Evolutionary conservation across 805 yeast species (phyloP).

Genomic region (Monosporozyma servazzii): DNA sequence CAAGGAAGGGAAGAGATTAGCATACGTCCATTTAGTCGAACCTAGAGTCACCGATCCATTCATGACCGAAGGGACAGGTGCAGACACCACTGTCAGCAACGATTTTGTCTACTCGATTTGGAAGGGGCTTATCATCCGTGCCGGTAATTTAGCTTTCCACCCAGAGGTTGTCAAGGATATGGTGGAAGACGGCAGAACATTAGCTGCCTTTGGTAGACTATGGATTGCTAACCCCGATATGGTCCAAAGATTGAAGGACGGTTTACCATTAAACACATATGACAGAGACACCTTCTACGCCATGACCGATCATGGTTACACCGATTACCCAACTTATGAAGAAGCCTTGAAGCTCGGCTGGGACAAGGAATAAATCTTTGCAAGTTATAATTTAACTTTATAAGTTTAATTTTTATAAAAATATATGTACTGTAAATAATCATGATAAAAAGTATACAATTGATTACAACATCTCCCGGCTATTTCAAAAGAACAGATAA

Average conservation of each 20-base stretch:
- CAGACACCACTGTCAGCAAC: conserved; percentile 23
- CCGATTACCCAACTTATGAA: too few relatives aligned
- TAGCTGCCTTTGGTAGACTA: conserved; percentile 37
- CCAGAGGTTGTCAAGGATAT: conserved; percentile 10
- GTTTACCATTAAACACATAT: conserved; percentile 32
- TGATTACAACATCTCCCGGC: too few relatives aligned
- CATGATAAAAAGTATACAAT: too few relatives aligned
- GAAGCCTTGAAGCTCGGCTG: too few relatives aligned
- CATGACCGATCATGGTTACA: too few relatives aligned
- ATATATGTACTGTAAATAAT: too few relatives aligned
- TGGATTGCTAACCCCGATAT: conserved; percentile 49
- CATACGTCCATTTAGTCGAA: conserved; percentile 35
- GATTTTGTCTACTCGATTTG: conserved; percentile 35
- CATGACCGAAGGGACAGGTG: conserved; percentile 18
- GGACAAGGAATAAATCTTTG: too few relatives aligned
- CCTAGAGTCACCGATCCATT: conserved; percentile 29
- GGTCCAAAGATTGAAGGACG: conserved; percentile 33
- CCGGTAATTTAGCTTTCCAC: conserved; percentile 28
- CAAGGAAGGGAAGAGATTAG: conserved; percentile 27
- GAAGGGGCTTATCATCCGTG: conserved; percentile 36
- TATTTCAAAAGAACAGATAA: too few relatives aligned
- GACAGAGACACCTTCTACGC: conserved; percentile 12
- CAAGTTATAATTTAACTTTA: too few relatives aligned
- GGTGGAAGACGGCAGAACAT: conserved; percentile 31
- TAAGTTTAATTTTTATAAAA: too few relatives aligned